Evolutionary conservation across 768 basidiomycete species (phyloP), one percentile per base, ranked within the genome.

Genomic region (Suillus hirtellus): DNA sequence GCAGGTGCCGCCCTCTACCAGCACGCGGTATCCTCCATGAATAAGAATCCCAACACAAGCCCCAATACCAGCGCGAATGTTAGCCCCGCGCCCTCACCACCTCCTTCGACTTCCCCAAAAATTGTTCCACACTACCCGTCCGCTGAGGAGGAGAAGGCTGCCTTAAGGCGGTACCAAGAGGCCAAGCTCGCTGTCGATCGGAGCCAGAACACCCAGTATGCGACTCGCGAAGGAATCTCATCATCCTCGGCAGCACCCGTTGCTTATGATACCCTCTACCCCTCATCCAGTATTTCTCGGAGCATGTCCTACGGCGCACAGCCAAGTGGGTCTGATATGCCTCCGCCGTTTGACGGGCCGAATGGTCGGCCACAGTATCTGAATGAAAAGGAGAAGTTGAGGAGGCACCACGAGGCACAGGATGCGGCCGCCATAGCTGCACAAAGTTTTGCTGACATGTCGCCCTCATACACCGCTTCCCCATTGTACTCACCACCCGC

Each of bases 101-200:
- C 77, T 40, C 31, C 70, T 47, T 63, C 76, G 6, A 38, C 67
- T 43, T 63, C 72, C 8, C 44, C 70, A 6, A 64, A 70, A 2
- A 58, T 60, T 10, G 70, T 80, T 4, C 83, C 85, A 37, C 81
- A 82, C 37, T 89, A 85, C 68, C 75, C 77, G 40, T 84, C 86
- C 21, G 90, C 90, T 0, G 88, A 86, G 64, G 83, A 90, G 70
- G 92, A 93, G 75, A 93, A 93, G 70, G 88, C 84, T 3, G 87
- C 87, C 27, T 70, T 92, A 61, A 80, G 72, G 66, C 78, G 86
- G 63, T 93, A 90, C 70, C 80, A 88, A 37, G 85, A 90, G 59
- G 91, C 91, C 0, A 90, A 86, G 71, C 78, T 78, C 54, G 90
- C 91, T 7, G 90, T 92, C 17, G 85, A 85, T 49, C 81, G 85